phyloP scores from a whole-genome alignment of 257 asterid species.

The Ligustrum vulgare region DNA sequence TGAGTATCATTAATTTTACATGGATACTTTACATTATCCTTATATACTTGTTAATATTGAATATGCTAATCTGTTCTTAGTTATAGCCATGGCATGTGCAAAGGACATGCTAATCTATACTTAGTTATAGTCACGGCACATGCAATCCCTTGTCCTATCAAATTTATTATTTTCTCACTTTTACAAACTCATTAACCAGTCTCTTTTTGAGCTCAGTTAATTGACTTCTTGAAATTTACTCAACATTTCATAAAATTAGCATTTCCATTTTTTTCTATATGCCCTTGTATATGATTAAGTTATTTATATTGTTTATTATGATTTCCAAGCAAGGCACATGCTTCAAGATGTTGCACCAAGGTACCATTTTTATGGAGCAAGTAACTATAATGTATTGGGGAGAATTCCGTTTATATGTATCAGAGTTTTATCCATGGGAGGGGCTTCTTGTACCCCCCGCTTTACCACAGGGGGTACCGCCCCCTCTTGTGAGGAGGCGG shows the following conservation, averaged over 20 bases:
- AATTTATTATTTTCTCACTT: constrained; percentile 24
- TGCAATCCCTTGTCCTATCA: too few species aligned
- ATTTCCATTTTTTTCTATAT: not conserved
- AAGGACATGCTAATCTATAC: too few species aligned
- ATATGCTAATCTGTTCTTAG: too few species aligned
- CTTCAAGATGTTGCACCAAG: constrained; percentile 30
- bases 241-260: not conserved
- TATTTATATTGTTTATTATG: not conserved
- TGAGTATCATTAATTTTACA: too few species aligned
- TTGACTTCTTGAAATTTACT: not conserved
- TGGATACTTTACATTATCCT: too few species aligned
- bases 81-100: too few species aligned
- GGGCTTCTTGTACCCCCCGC: too few species aligned
- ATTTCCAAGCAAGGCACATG: constrained; percentile 30
- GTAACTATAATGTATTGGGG: constrained; percentile 22
- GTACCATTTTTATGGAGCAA: constrained; percentile 28
- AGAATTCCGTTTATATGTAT: constrained; percentile 32
- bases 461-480: too few species aligned
- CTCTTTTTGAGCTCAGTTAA: constrained; percentile 46
- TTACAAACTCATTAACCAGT: constrained; percentile 25
- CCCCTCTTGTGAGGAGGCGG: too few species aligned
- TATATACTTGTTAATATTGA: too few species aligned
- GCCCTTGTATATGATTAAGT: not conserved
- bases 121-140: too few species aligned
- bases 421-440: constrained; percentile 33